These are phyloP conservation scores for Westerdykella ornata DNA, from an alignment of 2,329 filamentous ascomycete genomes.

Conservation along the genomic window DNA sequence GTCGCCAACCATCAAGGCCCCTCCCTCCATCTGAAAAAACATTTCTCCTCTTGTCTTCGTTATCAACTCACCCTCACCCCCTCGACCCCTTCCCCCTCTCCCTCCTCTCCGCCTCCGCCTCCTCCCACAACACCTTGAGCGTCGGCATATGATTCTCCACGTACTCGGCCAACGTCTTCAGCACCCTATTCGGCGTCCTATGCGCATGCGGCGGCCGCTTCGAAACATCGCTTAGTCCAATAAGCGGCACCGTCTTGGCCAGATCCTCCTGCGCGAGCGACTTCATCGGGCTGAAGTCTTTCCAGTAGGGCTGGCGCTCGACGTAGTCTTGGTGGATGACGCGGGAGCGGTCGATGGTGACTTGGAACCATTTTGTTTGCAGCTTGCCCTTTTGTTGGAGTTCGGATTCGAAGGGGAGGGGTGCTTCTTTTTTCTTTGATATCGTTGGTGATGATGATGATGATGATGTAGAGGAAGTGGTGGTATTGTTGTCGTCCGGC, in stretches of 20 bases:
- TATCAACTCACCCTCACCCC: too few relatives aligned
- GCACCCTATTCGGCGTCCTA: constrained; percentile 27
- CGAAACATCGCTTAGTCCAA: constrained; percentile 38
- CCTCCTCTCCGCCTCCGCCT: constrained; percentile 9
- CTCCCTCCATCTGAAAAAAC: too few relatives aligned
- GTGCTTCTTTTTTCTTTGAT: neutral
- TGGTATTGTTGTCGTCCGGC: neutral
- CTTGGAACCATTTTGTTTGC: constrained; percentile 36
- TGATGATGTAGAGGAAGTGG: constrained; percentile 6
- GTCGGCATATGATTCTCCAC: constrained; percentile 25
- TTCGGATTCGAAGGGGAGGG: constrained; percentile 20
- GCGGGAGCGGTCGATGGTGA: constrained; percentile 36
- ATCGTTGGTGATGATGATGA: neutral
- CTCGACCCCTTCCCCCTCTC: too few relatives aligned
- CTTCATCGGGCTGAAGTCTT: constrained; percentile 27
- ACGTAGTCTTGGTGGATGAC: constrained; percentile 39
- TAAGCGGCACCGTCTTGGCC: constrained; percentile 34
- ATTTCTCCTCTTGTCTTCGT: too few relatives aligned
- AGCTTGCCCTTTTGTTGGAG: constrained; percentile 7
- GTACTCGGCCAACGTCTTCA: constrained; percentile 20
- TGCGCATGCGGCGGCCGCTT: constrained; percentile 29
- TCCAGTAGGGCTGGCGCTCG: constrained; percentile 32
- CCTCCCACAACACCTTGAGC: constrained; percentile 28
- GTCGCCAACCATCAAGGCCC: too few relatives aligned
- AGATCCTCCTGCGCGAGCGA: constrained; percentile 36